Base-by-base conservation (phyloP, 2,329 filamentous ascomycete species). In the Triangularia verruculosa region DNA sequence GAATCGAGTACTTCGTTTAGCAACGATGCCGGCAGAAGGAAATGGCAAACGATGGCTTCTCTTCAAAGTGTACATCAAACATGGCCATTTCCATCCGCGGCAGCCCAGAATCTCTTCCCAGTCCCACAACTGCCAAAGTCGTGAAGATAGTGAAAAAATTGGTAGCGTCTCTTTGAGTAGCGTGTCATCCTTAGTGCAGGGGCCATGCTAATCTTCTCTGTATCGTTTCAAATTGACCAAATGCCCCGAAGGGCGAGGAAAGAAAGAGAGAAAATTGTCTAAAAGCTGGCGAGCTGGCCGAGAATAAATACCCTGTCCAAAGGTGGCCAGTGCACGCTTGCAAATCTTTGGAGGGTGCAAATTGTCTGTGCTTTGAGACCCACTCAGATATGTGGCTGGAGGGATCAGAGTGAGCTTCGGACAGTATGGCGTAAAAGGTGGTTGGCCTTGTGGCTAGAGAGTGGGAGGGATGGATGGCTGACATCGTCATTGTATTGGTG, bases 141-240 rank as follows among this genome's bases (percentile, higher is more conserved):
- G 17, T 47, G 69, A 68, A 24, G 63, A 71, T 20, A 65, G 67
- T 55, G 62, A 85, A 87, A 88, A 89, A 87, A 85, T 86, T 80
- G 82, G 83, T 83, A 85, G 86, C 83, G 86, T 88, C 87, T 89
- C 88, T 90, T 70, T 71, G 70, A 72, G 69, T 70, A 89, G 87
- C 88, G 89, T 93, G 90, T 93, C 91, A 94, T 93, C 91, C 91
- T 94, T 94, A 93, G 91, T 87, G 84, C 85, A 88, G 84, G 85
- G 88, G 88, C 88, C 88, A 90, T 90, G 88, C 89, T 90, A 90
- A 89, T 89, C 85, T 89, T 89, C 86, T 89, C 85, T 88, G 83
- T 87, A 72, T 69, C 68, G 70, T 71, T 72, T 71, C 70, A 72
- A 70, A 70, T 72, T 70, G 70, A 71, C 70, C 69, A 71, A 70